Evolutionary conservation across 2,329 filamentous ascomycete species (phyloP).

Genomic region (Incumbomyces lentus): DNA sequence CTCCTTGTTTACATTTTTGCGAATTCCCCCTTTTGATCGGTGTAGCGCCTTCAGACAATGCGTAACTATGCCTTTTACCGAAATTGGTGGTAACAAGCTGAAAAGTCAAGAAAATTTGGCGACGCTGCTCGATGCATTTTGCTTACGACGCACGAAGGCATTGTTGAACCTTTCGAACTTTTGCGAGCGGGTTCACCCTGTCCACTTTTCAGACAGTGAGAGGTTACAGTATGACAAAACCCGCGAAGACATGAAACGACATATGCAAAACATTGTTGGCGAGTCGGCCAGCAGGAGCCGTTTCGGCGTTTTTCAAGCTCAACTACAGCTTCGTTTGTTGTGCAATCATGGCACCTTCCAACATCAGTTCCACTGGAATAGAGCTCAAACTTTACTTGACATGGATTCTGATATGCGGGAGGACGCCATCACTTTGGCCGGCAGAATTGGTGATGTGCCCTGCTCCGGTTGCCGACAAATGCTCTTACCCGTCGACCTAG

Average conservation of each 20-base stretch:
- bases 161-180: conserved; percentile 22
- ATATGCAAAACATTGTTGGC: conserved; percentile 30
- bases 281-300: conserved; percentile 27
- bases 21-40: conserved; percentile 34
- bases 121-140: conserved; percentile 25
- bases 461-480: conserved; percentile 25
- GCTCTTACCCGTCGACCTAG: conserved; percentile 18
- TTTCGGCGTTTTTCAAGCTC: conserved; percentile 38
- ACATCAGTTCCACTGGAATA: conserved; percentile 35
- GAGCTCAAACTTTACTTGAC: conserved; percentile 25
- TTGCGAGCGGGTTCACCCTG: conserved; percentile 16
- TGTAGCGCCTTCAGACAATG: conserved; percentile 33
- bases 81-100: conserved; percentile 20
- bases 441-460: conserved; percentile 22
- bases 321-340: conserved; percentile 38
- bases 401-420: conserved; percentile 23
- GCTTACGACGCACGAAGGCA: conserved; percentile 20
- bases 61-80: conserved; percentile 33
- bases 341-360: conserved; percentile 44
- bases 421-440: conserved; percentile 23
- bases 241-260: conserved; percentile 28
- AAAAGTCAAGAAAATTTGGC: conserved; percentile 21
- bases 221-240: conserved; percentile 29
- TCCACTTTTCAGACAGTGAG: conserved; percentile 28
- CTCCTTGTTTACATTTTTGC: conserved; percentile 41